These are phyloP conservation scores for Lactifluus rugatus DNA, from an alignment of 768 basidiomycete genomes.

Conservation along the genomic window DNA sequence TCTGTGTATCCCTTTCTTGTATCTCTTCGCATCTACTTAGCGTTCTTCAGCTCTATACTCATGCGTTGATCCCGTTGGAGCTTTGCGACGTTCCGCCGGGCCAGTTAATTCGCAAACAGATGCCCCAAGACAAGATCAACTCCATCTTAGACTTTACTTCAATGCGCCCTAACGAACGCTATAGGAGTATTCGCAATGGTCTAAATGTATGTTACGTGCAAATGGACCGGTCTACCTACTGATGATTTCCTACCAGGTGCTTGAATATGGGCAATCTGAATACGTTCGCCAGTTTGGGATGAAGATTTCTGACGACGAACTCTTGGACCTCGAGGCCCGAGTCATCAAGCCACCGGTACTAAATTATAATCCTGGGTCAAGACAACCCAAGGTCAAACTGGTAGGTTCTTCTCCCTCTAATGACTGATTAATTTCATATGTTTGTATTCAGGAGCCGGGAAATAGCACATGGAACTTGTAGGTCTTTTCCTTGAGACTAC, in stretches of 20 bases:
- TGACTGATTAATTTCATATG: background rate
- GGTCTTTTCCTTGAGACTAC: slow-evolving; percentile 10
- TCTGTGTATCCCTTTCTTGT: slow-evolving; percentile 23
- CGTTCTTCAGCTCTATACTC: slow-evolving; percentile 40
- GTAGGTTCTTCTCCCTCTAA: slow-evolving; percentile 30
- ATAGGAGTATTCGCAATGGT: slow-evolving; percentile 43
- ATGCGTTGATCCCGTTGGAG: slow-evolving; percentile 59
- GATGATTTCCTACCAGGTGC: slow-evolving; percentile 33
- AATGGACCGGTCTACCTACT: background rate
- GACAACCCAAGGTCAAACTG: slow-evolving; percentile 37
- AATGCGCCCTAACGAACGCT: slow-evolving; percentile 46
- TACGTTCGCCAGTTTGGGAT: slow-evolving; percentile 64
- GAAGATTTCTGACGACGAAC: slow-evolving; percentile 41
- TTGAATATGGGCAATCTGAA: slow-evolving; percentile 36
- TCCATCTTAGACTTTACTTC: slow-evolving; percentile 57
- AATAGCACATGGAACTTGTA: slow-evolving; percentile 78
- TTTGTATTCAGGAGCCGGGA: slow-evolving; percentile 36
- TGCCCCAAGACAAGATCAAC: slow-evolving; percentile 54
- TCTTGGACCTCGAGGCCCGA: slow-evolving; percentile 49
- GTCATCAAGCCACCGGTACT: slow-evolving; percentile 54
- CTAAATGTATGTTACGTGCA: slow-evolving; percentile 32
- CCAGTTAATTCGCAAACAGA: slow-evolving; percentile 61
- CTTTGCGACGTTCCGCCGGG: slow-evolving; percentile 51
- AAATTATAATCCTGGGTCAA: slow-evolving; percentile 50
- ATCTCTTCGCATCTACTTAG: background rate